Evolutionary conservation across 306 rosid genomes (phyloP).

Genomic region (Casuarina cunninghamiana): DNA sequence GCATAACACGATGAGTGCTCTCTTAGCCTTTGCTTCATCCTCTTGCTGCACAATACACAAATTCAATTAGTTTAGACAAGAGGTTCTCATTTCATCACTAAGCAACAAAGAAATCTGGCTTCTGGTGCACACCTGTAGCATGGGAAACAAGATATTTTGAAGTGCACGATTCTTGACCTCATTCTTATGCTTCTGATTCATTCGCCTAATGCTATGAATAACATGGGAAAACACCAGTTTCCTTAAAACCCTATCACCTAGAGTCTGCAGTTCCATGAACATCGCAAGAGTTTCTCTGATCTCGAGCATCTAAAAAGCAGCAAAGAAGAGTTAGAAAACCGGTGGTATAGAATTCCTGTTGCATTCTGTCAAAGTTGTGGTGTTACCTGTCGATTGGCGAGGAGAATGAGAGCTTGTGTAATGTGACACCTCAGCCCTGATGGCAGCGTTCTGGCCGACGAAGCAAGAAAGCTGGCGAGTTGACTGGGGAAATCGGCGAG

Average conservation of each 20-base stretch:
- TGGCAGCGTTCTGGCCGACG: constrained; percentile 54
- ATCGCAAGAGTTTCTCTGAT: constrained; percentile 56
- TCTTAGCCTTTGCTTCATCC: constrained; percentile 72
- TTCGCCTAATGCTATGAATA: constrained; percentile 65
- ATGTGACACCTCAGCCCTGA: constrained; percentile 58
- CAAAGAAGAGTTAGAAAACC: too few species aligned
- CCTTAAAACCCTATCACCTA: constrained; percentile 56
- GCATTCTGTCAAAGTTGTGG: not conserved
- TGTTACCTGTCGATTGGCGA: constrained; percentile 60
- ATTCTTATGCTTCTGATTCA: constrained; percentile 78
- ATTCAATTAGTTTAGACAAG: constrained; percentile 9
- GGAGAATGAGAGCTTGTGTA: constrained; percentile 61
- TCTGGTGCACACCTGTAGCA: constrained; percentile 59
- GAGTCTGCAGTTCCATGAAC: constrained; percentile 85
- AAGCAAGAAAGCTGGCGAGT: constrained; percentile 58
- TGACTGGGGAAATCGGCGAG: constrained; percentile 59
- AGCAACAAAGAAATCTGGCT: not conserved
- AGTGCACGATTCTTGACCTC: constrained; percentile 75
- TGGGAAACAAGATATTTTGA: constrained; percentile 63
- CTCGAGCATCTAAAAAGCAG: constrained; percentile 47
- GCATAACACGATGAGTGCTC: constrained; percentile 64
- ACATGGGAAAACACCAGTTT: constrained; percentile 65
- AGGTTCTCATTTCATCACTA: not conserved
- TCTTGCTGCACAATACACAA: constrained; percentile 50
- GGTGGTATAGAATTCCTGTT: too few species aligned